phyloP scores from a whole-genome alignment of 2,329 filamentous ascomycete genomes.

The Verticillium klebahnii region DNA sequence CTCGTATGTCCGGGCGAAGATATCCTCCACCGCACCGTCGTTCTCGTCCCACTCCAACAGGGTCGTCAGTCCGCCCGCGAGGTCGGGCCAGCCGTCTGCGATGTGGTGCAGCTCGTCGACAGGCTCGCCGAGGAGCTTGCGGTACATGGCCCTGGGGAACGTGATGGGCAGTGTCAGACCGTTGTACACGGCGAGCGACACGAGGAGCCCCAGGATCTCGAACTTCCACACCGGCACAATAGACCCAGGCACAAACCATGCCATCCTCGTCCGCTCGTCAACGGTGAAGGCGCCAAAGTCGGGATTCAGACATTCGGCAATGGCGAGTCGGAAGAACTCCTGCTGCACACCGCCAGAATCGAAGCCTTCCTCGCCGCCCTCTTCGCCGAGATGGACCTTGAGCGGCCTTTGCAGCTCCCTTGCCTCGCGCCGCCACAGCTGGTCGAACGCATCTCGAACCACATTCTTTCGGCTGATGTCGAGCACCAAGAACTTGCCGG shows the following conservation, averaged over 20 bases:
- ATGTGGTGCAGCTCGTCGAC: slow-evolving; percentile 72
- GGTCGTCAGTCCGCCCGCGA: slow-evolving; percentile 68
- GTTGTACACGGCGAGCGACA: slow-evolving; percentile 89
- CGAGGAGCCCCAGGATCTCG: slow-evolving; percentile 80
- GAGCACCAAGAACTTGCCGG: slow-evolving; percentile 67
- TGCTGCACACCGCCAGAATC: slow-evolving; percentile 95
- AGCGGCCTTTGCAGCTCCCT: slow-evolving; percentile 79
- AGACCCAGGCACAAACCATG: slow-evolving; percentile 83
- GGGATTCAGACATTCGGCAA: slow-evolving; percentile 74
- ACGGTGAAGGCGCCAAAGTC: slow-evolving; percentile 76
- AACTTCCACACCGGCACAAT: slow-evolving; percentile 84
- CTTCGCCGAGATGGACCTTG: slow-evolving; percentile 81
- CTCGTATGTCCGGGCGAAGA: slow-evolving; percentile 81
- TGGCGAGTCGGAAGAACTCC: slow-evolving; percentile 86
- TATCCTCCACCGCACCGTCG: slow-evolving; percentile 71
- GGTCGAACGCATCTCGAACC: slow-evolving; percentile 72
- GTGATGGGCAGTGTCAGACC: slow-evolving; percentile 86
- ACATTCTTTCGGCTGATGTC: slow-evolving; percentile 64
- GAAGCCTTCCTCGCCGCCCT: slow-evolving; percentile 79
- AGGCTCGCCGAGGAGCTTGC: slow-evolving; percentile 66
- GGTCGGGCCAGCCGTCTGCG: slow-evolving; percentile 79
- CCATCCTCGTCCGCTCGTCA: slow-evolving; percentile 70
- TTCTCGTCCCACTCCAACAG: slow-evolving; percentile 72
- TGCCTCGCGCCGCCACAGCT: slow-evolving; percentile 82
- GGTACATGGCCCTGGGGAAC: slow-evolving; percentile 81